These are phyloP conservation scores for Nitzschia palea DNA, from an alignment of 108 stramenopile genomes.

Conservation along the genomic window DNA sequence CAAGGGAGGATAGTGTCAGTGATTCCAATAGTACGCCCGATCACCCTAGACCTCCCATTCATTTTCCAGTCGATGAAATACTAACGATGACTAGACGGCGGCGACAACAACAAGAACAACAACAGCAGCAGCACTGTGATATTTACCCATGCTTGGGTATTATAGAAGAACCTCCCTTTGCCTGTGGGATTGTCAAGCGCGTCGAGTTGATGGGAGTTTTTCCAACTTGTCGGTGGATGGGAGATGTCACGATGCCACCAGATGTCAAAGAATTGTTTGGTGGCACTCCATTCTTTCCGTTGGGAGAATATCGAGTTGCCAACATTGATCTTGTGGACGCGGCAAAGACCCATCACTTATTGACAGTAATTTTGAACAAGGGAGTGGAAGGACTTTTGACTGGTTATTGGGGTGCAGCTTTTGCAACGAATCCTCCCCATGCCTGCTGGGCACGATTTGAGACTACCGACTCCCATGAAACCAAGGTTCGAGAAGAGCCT, in stretches of 20 bases:
- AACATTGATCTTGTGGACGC: conserved; percentile 10
- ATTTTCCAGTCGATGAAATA: background rate
- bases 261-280: conserved; percentile 33
- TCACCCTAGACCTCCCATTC: background rate
- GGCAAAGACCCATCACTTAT: background rate
- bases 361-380: conserved; percentile 17
- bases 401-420: conserved; percentile 26
- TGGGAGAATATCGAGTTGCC: conserved; percentile 23
- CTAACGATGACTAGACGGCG: background rate
- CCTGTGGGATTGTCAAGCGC: background rate
- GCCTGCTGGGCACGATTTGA: conserved; percentile 13
- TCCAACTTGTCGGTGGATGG: conserved; percentile 20
- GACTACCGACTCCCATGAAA: conserved; percentile 7
- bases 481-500: conserved; percentile 8
- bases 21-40: too few species aligned
- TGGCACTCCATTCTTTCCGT: conserved; percentile 21
- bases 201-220: conserved; percentile 11
- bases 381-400: conserved; percentile 15
- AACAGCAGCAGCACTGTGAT: too few species aligned
- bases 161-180: background rate
- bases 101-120: background rate
- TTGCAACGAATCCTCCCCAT: background rate
- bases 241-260: conserved; percentile 22
- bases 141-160: too few species aligned
- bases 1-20: too few species aligned